Evolutionary conservation across 192 early-diverging fungal species (phyloP), one percentile per base, ranked within the genome.

Genomic region (Pilobolus umbonatus): DNA sequence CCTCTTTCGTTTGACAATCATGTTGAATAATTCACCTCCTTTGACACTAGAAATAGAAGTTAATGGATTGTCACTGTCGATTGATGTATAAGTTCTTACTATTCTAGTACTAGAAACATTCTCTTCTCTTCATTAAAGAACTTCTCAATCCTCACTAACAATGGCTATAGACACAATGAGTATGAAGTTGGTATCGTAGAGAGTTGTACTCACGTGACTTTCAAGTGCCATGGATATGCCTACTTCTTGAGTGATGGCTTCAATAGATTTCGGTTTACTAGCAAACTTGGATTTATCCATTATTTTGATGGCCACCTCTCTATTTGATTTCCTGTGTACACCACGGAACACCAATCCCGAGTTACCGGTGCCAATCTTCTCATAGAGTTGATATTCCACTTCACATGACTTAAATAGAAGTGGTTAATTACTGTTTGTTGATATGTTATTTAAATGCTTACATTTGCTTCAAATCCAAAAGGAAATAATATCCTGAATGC

Each of bases 11-110:
- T 75, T 75, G 22, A 89, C 85, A 52, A 98, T 93, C 31, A 88
- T 85, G 57, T 95, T 94, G 73, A 98, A 98, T 14, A 98, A 73
- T 68, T 98, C 95, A 46, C 93, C 93, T 55, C 89, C 92, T 10
- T 80, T 77, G 4, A 89, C 88, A 53, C 87, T 88, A 53, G 19
- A 21, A 17, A 42, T 49, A 10, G 2, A 21, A 42, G 19, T 19
- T 44, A 21, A 28, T 19, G 3, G 22, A 39, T 26, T 26, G 7
- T 26, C 14, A 9, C 21, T 12, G 1, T 11, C 4, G n/a, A 28
- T 52, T 24, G 11, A 17, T 10, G 50, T 19, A 4, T 24, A 22
- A 19, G 32, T 19, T 45, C 53, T 63, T 54, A 64, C 62, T 52
- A 50, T 56, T 64, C 53, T n/a, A 64, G 42, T 7, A 64, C 44